Percentiles rank a stretch among this genome's conserved stretches.
phyloP scores from a whole-genome alignment of 2,329 filamentous ascomycete species.

The Trichoderma koningii region DNA sequence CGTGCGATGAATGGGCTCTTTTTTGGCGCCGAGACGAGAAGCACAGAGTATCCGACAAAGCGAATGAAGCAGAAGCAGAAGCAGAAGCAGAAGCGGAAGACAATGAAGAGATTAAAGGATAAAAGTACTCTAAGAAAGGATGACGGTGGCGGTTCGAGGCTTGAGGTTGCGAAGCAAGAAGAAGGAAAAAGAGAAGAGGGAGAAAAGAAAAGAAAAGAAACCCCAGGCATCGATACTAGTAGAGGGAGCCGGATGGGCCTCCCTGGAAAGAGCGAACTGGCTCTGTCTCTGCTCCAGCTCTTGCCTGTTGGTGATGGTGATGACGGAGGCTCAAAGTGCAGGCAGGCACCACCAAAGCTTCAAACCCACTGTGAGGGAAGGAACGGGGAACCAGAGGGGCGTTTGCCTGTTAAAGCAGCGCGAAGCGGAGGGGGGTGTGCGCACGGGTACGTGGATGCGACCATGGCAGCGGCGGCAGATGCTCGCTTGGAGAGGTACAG shows the following conservation, averaged over 20 bases:
- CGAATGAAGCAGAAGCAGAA: too few relatives aligned
- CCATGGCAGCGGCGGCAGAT: not conserved
- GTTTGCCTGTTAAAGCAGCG: constrained; percentile 21
- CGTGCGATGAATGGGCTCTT: constrained; percentile 9
- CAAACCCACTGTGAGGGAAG: constrained; percentile 13
- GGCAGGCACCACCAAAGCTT: constrained; percentile 21
- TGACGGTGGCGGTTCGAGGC: not conserved
- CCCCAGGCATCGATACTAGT: not conserved
- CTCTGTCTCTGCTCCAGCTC: constrained; percentile 10
- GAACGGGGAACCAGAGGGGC: constrained; percentile 21
- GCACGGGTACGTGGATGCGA: constrained; percentile 19
- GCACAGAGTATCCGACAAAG: not conserved
- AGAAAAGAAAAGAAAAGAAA: not conserved
- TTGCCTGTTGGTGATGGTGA: constrained; percentile 24
- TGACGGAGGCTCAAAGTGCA: constrained; percentile 23
- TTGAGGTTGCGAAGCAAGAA: not conserved
- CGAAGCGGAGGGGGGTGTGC: constrained; percentile 18
- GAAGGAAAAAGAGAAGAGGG: not conserved
- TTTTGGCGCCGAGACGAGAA: constrained; percentile 19
- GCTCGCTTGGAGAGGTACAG: not conserved
- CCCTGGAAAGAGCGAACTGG: constrained; percentile 15
- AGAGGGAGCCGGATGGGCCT: constrained; percentile 17
- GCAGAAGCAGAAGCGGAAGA: too few relatives aligned
- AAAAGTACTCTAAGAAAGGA: not conserved
- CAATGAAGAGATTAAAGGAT: too few relatives aligned